These are phyloP conservation scores for Capsicum chinense DNA, from an alignment of 257 asterid genomes.

Conservation along the genomic window DNA sequence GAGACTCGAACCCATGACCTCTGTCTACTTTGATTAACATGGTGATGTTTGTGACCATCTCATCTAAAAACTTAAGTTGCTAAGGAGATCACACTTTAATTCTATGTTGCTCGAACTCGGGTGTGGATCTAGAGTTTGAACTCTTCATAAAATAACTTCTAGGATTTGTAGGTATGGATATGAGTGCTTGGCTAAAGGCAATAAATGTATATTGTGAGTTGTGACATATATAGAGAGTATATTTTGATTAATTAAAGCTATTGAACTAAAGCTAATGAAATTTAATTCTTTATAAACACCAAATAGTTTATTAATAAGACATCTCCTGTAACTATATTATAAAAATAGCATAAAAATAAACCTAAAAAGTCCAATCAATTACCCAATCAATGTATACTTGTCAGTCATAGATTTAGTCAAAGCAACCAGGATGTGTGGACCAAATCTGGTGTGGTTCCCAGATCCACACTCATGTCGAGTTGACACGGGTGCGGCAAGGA, in stretches of 20 bases:
- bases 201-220: neutral
- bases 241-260: neutral
- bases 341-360: neutral
- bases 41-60: neutral
- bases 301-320: neutral
- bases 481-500: neutral
- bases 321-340: neutral
- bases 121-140: neutral
- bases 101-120: neutral
- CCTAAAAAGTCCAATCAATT: neutral
- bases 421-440: neutral
- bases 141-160: neutral
- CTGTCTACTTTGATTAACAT: neutral
- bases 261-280: neutral
- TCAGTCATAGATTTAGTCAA: neutral
- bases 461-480: neutral
- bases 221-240: neutral
- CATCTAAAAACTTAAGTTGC: neutral
- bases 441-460: neutral
- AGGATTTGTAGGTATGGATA: neutral
- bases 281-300: neutral
- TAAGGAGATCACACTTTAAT: neutral
- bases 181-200: neutral
- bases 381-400: neutral
- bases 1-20: neutral